Evolutionary conservation across 257 asterid genomes (phyloP), one percentile per base, ranked within the genome.

Genomic region (Nicotiana benthamiana): DNA sequence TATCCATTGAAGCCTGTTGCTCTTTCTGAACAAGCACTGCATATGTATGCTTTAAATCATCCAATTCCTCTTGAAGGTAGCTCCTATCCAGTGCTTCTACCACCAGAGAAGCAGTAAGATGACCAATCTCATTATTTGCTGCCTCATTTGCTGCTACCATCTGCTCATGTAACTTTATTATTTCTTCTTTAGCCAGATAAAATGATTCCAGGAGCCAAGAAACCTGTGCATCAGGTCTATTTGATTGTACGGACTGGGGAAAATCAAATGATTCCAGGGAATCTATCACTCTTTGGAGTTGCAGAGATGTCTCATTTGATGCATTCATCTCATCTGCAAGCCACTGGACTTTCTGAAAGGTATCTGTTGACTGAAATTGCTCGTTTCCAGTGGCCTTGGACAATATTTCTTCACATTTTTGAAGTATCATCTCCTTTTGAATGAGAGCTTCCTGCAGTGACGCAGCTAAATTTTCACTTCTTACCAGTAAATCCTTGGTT

Each of bases 171-270:
- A 93, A 89, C 84, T 77, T 89, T 63, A 80, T 40, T 66, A 88
- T 85, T 87, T 93, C 97, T 84, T 90, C 92, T 82, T 88, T 92
- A 32, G 87, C 90, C 52, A 60, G 63, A 83, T 75, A 51, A 72
- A 89, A 86, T 65, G 96, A 93, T 61, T 91, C 91, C 62, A 83
- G 85, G 82, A 94, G 93, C 97, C 97, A 94, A 68, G 65, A 82
- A 75, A 87, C 82, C 81, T 83, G 87, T 46, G 56, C 79, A 56
- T 92, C 95, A 63, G 87, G 80, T 76, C 86, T 91, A 83, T 88
- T 87, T 43, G 89, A 87, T 64, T 78, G 83, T 83, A 91, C 83
- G 76, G 91, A 52, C 88, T 90, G 96, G 57, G 98, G 98, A 77
- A 90, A 91, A 83, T 85, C 90, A 81, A 90, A 60, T 46, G 83